phyloP scores from a whole-genome alignment of 2,329 filamentous ascomycete species.

The Lachnellula hyalina region DNA sequence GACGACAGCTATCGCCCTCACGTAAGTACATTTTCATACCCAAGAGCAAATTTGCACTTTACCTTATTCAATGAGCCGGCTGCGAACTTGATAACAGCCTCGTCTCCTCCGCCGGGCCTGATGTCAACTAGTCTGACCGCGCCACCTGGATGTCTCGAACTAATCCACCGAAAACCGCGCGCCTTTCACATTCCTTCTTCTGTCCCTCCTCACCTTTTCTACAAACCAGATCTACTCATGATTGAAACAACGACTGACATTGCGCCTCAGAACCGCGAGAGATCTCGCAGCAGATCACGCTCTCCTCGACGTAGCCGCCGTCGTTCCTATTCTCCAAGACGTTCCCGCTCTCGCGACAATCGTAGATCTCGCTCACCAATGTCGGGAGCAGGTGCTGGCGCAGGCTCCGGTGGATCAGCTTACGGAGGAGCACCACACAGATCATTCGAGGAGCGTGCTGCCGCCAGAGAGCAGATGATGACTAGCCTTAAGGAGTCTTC shows the following conservation, averaged over 20 bases:
- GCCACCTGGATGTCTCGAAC: slow-evolving; percentile 15
- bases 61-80: neutral
- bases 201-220: neutral
- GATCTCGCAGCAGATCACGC: slow-evolving; percentile 79
- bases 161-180: slow-evolving; percentile 2
- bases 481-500: slow-evolving; percentile 87
- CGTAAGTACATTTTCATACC: slow-evolving; percentile 5
- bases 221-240: slow-evolving; percentile 20
- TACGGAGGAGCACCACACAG: slow-evolving; percentile 65
- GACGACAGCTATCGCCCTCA: slow-evolving; percentile 12
- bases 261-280: slow-evolving; percentile 63
- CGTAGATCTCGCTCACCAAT: slow-evolving; percentile 83
- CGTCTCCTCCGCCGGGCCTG: slow-evolving; percentile 4
- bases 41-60: neutral
- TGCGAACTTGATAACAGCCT: slow-evolving; percentile 4
- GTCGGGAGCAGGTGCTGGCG: slow-evolving; percentile 62
- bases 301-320: slow-evolving; percentile 65
- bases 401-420: slow-evolving; percentile 62
- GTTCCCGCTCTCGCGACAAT: slow-evolving; percentile 63
- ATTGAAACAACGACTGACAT: slow-evolving; percentile 31
- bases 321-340: slow-evolving; percentile 44
- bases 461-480: slow-evolving; percentile 93
- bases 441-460: slow-evolving; percentile 76
- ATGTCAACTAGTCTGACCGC: slow-evolving; percentile 6
- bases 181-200: neutral